Percentiles rank a stretch among this genome's conserved stretches.
phyloP scores from a whole-genome alignment of 2,329 filamentous ascomycete species.

The Arachnomyces sp. region DNA sequence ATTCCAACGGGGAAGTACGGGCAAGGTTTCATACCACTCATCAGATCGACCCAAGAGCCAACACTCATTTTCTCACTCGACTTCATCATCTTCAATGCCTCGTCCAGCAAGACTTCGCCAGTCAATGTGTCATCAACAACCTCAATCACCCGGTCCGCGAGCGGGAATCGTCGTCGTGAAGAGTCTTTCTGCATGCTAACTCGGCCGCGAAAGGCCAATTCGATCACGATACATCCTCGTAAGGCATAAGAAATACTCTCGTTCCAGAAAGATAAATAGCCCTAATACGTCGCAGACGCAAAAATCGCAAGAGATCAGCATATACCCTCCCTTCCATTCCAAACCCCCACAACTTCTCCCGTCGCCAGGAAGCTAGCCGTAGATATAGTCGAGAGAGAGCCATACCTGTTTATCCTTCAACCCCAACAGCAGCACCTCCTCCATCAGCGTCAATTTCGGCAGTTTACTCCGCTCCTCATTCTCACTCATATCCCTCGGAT shows the following conservation, averaged over 20 bases:
- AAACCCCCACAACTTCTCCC: too few species aligned
- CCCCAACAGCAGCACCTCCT: conserved; percentile 89
- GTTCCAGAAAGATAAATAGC: conserved; percentile 99
- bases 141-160: conserved; percentile 90
- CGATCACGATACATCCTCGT: conserved; percentile 95
- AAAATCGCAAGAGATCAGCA: conserved; percentile 2
- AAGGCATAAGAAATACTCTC: conserved; percentile 99
- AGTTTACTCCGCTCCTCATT: conserved; percentile 94
- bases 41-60: conserved; percentile 95
- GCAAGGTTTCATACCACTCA: conserved; percentile 66
- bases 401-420: conserved; percentile 97
- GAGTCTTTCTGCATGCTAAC: conserved; percentile 99
- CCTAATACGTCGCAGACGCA: conserved; percentile 45
- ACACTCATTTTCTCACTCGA: conserved; percentile 99
- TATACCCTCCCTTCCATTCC: too few species aligned
- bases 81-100: conserved; percentile 99
- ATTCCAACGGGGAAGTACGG: conserved; percentile 3
- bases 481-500: conserved; percentile 94
- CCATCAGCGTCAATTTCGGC: conserved; percentile 97
- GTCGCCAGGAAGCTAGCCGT: too few species aligned
- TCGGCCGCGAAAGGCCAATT: conserved; percentile 88
- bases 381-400: too few species aligned
- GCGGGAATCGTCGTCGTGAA: conserved; percentile 78
- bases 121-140: conserved; percentile 95
- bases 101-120: conserved; percentile 92